Evolutionary conservation across 2,329 filamentous ascomycete genomes (phyloP).

Genomic region (Aspergillus eucalypticola): DNA sequence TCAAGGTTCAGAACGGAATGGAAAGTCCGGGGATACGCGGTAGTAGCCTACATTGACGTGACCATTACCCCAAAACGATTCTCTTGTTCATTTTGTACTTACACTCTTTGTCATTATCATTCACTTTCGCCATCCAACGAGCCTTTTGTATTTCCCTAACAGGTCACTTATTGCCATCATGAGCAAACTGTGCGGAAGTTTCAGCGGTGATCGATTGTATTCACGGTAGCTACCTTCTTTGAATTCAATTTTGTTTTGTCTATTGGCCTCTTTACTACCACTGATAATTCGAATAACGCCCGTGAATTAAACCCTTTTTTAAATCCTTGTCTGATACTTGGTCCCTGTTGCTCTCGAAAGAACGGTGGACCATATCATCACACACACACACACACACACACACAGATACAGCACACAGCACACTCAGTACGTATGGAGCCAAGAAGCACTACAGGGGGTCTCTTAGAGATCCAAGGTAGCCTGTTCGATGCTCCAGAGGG

Average conservation of each 20-base stretch:
- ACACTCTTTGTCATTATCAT: background rate
- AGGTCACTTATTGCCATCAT: background rate
- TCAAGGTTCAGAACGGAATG: constrained; percentile 11
- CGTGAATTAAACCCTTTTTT: background rate
- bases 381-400: too few species aligned
- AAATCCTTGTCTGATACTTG: background rate
- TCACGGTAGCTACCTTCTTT: background rate
- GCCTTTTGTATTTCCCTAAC: background rate
- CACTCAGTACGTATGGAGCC: constrained; percentile 1
- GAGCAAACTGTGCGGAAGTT: background rate
- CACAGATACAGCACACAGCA: too few species aligned
- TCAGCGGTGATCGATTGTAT: background rate
- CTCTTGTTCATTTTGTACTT: background rate
- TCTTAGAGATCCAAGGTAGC: constrained; percentile 45
- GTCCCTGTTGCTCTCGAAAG: background rate
- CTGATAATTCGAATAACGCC: background rate
- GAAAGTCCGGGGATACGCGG: constrained; percentile 2
- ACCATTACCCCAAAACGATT: background rate
- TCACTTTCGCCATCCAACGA: background rate
- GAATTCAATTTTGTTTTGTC: background rate
- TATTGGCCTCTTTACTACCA: background rate
- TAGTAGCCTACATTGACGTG: background rate
- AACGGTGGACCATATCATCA: background rate
- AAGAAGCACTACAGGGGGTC: constrained; percentile 5
- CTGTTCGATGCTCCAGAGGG: constrained; percentile 55